A percentile compares a stretch with the other conserved stretches of the same genome.
These are phyloP conservation scores for Pogostemon cablin DNA, from an alignment of 257 asterid species.

Conservation along the genomic window DNA sequence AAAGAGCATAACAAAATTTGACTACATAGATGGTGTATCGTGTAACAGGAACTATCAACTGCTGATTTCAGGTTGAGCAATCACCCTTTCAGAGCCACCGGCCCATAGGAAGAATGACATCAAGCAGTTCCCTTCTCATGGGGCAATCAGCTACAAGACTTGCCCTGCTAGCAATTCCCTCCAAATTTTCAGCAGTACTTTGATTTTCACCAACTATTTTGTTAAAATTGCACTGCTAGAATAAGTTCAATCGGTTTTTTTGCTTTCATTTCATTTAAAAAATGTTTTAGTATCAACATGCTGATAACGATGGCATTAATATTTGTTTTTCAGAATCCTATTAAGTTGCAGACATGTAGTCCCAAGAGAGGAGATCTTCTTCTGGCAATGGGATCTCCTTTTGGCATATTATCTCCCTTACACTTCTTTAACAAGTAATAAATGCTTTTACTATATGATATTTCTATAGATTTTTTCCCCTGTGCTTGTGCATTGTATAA, in stretches of 20 bases:
- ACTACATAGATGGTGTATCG: conserved; percentile 59
- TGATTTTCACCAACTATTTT: conserved; percentile 26
- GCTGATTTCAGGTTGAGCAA: conserved; percentile 89
- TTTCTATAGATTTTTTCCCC: conserved; percentile 26
- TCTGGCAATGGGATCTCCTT: conserved; percentile 98
- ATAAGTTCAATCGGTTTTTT: conserved; percentile 14
- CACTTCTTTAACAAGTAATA: conserved; percentile 93
- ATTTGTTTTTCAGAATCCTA: conserved; percentile 54
- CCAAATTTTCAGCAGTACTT: conserved; percentile 47
- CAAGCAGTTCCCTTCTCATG: conserved; percentile 57
- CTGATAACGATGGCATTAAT: conserved; percentile 27
- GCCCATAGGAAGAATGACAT: conserved; percentile 47
- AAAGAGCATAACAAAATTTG: conserved; percentile 43
- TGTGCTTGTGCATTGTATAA: conserved; percentile 1
- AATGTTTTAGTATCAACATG: conserved; percentile 26
- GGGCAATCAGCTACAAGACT: conserved; percentile 76
- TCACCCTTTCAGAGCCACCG: conserved; percentile 58
- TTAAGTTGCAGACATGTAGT: conserved; percentile 54
- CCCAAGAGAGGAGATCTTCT: conserved; percentile 77
- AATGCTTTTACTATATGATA: conserved; percentile 14
- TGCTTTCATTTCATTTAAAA: conserved; percentile 22
- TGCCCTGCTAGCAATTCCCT: conserved; percentile 70
- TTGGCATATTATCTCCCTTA: conserved; percentile 93
- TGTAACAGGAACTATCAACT: conserved; percentile 79
- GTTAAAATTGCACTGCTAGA: conserved; percentile 9